Base-by-base conservation (phyloP, 2,329 filamentous ascomycete genomes). In the Boeremia exigua region DNA sequence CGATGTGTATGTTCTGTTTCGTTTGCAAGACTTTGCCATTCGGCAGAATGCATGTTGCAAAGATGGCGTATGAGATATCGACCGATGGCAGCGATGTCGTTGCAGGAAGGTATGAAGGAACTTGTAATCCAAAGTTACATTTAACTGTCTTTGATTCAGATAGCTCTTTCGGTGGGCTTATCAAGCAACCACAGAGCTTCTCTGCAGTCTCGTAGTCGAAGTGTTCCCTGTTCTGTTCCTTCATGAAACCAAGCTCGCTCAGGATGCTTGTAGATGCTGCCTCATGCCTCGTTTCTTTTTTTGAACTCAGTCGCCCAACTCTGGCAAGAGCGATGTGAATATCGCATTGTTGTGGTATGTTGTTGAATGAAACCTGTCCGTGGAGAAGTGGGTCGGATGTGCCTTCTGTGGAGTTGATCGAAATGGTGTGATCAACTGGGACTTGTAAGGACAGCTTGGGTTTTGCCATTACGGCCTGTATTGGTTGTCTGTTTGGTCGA, bases 301-400 rank as follows among this genome's bases (percentile, higher is more conserved):
- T 15, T 23, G 5, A 11, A 14, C 33, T 44, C 17, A 56, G 4
- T 14, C 53, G 42, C 10, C 53, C 53, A n/a, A 48, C 37, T 48
- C 54, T 57, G 48, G 44, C 44, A 29, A 57, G 45, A 23, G 33
- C 48, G 11, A 57, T 38, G 6, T 36, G 38, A 25, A 57, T 43
- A 15, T 39, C 29, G 34, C 54, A 52, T 32, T 53, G 38, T 19
- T 27, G 23, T 19, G 44, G 39, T 27, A 52, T 17, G 12, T 48
- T 57, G 33, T 28, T 52, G 29, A 34, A 36, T 6, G n/a, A 40
- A n/a, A 57, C 10, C 9, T 48, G 34, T 19, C 54, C 54, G 15
- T 14, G 15, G 27, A 57, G 25, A 12, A 19, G 6, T 2, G 48
- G 39, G 28, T 48, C 23, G 5, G 14, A 25, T 2, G 43, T 27